Evolutionary conservation across 148 eudicot species (phyloP).

Genomic region (Rhododendron kiyosumense): DNA sequence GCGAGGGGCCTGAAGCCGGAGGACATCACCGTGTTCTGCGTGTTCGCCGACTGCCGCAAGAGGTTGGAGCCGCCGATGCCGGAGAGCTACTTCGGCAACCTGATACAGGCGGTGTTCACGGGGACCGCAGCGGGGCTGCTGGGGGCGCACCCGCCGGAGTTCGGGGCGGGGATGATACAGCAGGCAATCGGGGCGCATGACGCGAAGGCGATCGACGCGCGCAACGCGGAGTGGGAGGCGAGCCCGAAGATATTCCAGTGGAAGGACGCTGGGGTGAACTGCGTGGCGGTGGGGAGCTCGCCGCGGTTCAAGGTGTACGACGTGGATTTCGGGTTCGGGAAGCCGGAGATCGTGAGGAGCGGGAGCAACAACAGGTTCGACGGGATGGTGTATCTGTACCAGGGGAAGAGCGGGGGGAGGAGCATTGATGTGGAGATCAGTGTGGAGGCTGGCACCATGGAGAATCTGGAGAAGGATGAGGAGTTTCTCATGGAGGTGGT

Average conservation of each 20-base stretch:
- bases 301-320: constrained; percentile 94
- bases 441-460: constrained; percentile 71
- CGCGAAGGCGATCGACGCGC: constrained; percentile 50
- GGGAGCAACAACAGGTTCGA: constrained; percentile 91
- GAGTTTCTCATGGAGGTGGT: constrained; percentile 57
- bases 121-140: constrained; percentile 75
- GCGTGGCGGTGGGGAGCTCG: constrained; percentile 94
- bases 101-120: constrained; percentile 84
- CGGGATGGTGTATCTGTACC: constrained; percentile 93
- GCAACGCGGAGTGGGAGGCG: constrained; percentile 76
- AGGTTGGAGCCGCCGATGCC: constrained; percentile 94
- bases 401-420: constrained; percentile 68
- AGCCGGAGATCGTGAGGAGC: constrained; percentile 83
- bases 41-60: constrained; percentile 83
- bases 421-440: constrained; percentile 93
- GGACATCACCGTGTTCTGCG: constrained; percentile 74
- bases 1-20: constrained; percentile 77
- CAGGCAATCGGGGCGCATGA: constrained; percentile 44
- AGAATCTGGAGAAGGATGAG: constrained; percentile 66
- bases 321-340: constrained; percentile 74
- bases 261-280: constrained; percentile 90
- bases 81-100: constrained; percentile 83
- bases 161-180: constrained; percentile 53
- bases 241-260: constrained; percentile 76
- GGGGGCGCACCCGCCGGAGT: constrained; percentile 50